Base-by-base conservation (phyloP, 805 yeast species). In the Huiozyma naganishii region DNA sequence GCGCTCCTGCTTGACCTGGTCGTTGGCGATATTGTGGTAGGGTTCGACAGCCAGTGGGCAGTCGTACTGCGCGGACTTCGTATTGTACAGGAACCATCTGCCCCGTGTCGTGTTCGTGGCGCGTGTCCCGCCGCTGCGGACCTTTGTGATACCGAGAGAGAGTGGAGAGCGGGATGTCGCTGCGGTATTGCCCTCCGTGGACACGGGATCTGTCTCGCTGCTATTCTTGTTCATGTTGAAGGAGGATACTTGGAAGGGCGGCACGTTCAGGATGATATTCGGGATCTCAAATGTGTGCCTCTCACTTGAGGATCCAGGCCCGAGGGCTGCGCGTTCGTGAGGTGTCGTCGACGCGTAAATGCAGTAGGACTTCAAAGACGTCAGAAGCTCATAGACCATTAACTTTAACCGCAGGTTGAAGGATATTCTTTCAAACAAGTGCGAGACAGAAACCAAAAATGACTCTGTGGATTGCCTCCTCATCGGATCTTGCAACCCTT, bases 201-300 rank as follows among this genome's bases (percentile, higher is more conserved):
- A 30, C 4, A 9, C 11, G 5, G 5, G 33, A 9, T 11, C 33
- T 30, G 11, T 9, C n/a, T 30, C 11, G 11, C 9, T 30, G 11
- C 33, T 30, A 2, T 11, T 8, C 33, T 30, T 30, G 33, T 30
- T 17, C 23, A 17, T 17, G 23, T 17, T 17, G 35, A 61, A 61
- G 10, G 65, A 61, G 8, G 65, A 58, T 6, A 60, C 61, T 45
- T 57, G 53, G 36, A 61, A 61, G 6, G 64, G 64, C 12, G 66
- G 64, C 10, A 61, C 43, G 8, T 51, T 45, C 10, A 52, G 27
- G 30, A 61, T 46, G 11, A 45, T 46, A 9, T 46, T 39, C 6
- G 65, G 65, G 1, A 55, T 41, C 13, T 51, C 49, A 27, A 50
- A 45, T 9, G 8, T 9, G 27, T 9, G 10, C 9, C 12, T 34